phyloP scores from a whole-genome alignment of 768 basidiomycete genomes.

The Pulveroboletus sp. region DNA sequence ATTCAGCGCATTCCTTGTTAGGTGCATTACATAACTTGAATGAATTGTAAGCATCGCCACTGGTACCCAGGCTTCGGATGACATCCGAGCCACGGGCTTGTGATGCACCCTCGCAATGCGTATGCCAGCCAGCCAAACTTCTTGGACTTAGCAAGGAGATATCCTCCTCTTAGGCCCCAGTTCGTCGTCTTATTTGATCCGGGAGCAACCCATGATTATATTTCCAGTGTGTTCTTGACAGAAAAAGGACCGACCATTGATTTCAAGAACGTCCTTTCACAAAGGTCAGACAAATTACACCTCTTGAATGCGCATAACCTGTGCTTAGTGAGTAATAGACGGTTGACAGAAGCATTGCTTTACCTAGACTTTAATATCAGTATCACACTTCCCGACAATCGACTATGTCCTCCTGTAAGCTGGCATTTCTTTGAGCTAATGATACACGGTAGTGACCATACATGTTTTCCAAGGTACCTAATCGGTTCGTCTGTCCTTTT shows the following conservation, averaged over 20 bases:
- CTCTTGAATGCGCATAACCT: background rate
- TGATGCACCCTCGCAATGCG: slow-evolving; percentile 49
- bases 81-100: background rate
- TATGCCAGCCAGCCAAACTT: slow-evolving; percentile 60
- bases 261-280: slow-evolving; percentile 69
- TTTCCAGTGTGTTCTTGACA: slow-evolving; percentile 25
- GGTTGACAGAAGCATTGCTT: slow-evolving; percentile 77
- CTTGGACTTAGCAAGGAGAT: slow-evolving; percentile 47
- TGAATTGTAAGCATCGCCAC: background rate
- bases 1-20: too few relatives aligned
- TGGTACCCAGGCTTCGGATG: background rate
- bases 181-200: slow-evolving; percentile 29
- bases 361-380: slow-evolving; percentile 68
- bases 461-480: slow-evolving; percentile 55
- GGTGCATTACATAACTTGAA: too few relatives aligned
- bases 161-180: slow-evolving; percentile 56
- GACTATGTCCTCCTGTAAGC: slow-evolving; percentile 86
- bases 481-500: slow-evolving; percentile 44
- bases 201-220: background rate
- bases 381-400: slow-evolving; percentile 60
- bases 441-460: background rate
- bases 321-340: slow-evolving; percentile 40
- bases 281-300: slow-evolving; percentile 46
- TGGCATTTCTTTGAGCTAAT: background rate
- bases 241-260: slow-evolving; percentile 51